Evolutionary conservation across 139 green algal genomes (phyloP).

Genomic region (Auxenochlorella pyrenoidosa): DNA sequence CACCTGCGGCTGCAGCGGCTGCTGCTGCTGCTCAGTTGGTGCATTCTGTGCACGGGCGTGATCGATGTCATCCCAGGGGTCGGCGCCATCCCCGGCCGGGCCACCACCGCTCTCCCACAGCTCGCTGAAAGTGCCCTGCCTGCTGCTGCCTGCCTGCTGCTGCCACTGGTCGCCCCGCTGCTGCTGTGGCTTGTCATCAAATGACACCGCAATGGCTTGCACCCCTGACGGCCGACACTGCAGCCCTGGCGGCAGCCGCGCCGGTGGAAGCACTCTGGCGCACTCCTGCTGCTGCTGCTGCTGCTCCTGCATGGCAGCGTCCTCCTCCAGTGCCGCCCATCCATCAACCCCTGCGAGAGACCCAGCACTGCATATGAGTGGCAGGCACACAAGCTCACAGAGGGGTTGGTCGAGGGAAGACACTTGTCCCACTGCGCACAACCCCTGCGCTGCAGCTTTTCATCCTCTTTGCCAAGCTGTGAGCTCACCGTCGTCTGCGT

Average conservation of each 20-base stretch:
- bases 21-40: neutral
- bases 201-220: neutral
- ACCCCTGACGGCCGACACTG: neutral
- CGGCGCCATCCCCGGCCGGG: neutral
- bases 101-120: neutral
- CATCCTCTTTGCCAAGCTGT: too few relatives aligned
- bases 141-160: neutral
- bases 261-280: neutral
- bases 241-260: neutral
- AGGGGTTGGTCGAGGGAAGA: too few relatives aligned
- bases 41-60: neutral
- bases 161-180: neutral
- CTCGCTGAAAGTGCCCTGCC: conserved; percentile 2
- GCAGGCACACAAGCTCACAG: too few relatives aligned
- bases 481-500: conserved; percentile 16
- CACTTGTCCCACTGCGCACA: too few relatives aligned
- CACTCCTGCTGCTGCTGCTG: neutral
- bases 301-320: neutral
- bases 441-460: too few relatives aligned
- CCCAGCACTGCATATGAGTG: too few relatives aligned
- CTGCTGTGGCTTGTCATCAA: neutral
- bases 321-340: neutral
- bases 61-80: neutral
- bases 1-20: neutral
- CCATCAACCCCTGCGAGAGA: neutral